Conservation (phyloP, 148 eudicot genomes). For the Nepenthes gracilis region DNA sequence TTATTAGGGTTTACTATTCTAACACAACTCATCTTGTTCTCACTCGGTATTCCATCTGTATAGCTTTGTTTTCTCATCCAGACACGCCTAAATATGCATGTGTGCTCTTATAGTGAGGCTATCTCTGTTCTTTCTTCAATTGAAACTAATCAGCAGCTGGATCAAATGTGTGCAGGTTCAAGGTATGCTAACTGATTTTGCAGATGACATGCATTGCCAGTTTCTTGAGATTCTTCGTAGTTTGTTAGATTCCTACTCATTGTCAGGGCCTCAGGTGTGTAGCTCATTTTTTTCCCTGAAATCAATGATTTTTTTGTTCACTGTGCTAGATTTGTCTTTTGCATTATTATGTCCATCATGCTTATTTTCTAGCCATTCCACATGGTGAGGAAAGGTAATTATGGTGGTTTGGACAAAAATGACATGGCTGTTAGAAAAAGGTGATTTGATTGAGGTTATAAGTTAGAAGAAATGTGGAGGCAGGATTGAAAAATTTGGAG, state of each 20-base stretch:
- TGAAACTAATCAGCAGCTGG: not conserved
- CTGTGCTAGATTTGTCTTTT: not conserved
- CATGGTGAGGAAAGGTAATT: no score
- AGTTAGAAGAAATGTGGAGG: no score
- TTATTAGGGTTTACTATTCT: no score
- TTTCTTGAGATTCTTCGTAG: conserved; percentile 91
- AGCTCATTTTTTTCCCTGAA: not conserved
- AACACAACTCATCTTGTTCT: no score
- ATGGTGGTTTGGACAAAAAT: no score
- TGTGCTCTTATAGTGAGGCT: not conserved
- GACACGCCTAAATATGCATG: no score
- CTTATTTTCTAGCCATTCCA: no score
- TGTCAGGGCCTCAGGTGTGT: conserved; percentile 68
- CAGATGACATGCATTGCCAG: conserved; percentile 95
- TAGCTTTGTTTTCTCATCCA: no score
- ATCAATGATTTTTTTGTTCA: not conserved
- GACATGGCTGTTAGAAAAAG: no score
- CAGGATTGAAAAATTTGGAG: no score
- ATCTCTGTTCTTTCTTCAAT: not conserved
- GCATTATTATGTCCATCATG: not conserved
- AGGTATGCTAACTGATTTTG: conserved; percentile 91
- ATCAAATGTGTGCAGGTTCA: conserved; percentile 50
- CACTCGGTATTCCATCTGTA: no score
- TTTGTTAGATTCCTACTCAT: conserved; percentile 63
- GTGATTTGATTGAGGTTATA: no score